Conservation (phyloP, 2,329 filamentous ascomycete genomes). For the Trichoderma citrinoviride region DNA sequence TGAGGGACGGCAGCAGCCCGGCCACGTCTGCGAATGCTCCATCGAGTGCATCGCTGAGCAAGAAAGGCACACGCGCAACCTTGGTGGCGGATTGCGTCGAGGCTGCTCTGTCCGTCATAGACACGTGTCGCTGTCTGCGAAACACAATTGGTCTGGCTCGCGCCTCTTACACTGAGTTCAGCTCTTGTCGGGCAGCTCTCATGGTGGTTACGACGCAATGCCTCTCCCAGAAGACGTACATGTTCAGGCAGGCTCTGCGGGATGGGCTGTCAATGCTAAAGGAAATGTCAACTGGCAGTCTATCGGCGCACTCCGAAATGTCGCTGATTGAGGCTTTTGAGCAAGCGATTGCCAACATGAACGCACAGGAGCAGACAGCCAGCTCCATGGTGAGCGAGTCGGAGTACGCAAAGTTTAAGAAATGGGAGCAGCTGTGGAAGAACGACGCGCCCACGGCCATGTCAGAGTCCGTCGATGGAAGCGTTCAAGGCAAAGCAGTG, state of each 20-base stretch:
- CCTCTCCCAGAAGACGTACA: constrained; percentile 38
- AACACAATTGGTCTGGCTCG: constrained; percentile 52
- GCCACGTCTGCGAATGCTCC: constrained; percentile 30
- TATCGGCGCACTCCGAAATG: constrained; percentile 51
- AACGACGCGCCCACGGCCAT: constrained; percentile 34
- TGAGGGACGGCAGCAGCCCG: constrained; percentile 33
- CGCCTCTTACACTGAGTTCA: constrained; percentile 56
- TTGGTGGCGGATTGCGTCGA: constrained; percentile 53
- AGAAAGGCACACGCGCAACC: constrained; percentile 35
- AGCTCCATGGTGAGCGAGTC: constrained; percentile 40
- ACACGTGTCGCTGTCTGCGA: constrained; percentile 49
- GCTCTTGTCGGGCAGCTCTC: constrained; percentile 52
- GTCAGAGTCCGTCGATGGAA: constrained; percentile 30
- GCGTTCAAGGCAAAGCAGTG: constrained; percentile 19
- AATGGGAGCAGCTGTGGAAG: constrained; percentile 51
- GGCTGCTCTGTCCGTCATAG: constrained; percentile 50
- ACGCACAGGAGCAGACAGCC: constrained; percentile 39
- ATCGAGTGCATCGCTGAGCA: constrained; percentile 30
- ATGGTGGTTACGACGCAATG: constrained; percentile 46
- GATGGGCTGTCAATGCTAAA: constrained; percentile 51
- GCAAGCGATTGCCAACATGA: constrained; percentile 45
- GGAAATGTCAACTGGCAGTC: constrained; percentile 52
- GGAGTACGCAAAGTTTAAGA: constrained; percentile 51
- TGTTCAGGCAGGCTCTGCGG: constrained; percentile 45
- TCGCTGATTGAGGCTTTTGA: constrained; percentile 54